Conservation (phyloP, 2,329 filamentous ascomycete species). For the Aureobasidium sp. region DNA sequence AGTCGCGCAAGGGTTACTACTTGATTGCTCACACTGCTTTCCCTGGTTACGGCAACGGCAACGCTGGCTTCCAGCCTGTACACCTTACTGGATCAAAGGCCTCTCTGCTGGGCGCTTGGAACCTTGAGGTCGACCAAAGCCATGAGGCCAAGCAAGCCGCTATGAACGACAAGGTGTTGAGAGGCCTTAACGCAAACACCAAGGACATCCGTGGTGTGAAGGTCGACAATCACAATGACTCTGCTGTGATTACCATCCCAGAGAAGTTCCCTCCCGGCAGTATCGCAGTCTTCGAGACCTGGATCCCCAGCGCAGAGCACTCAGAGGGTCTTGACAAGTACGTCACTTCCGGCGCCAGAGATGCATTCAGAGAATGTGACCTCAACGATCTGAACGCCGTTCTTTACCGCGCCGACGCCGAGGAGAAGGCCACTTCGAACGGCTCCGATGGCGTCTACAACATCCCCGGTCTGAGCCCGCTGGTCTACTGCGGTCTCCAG, state of each 20-base stretch:
- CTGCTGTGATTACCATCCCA: conserved; percentile 72
- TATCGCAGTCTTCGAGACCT: conserved; percentile 92
- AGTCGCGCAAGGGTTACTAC: conserved; percentile 89
- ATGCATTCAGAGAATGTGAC: conserved; percentile 67
- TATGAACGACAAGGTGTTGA: conserved; percentile 63
- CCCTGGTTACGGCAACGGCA: conserved; percentile 79
- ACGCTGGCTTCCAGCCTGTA: conserved; percentile 72
- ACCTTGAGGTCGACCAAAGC: conserved; percentile 76
- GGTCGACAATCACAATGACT: conserved; percentile 63
- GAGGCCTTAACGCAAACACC: conserved; percentile 78
- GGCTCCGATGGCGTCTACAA: conserved; percentile 83
- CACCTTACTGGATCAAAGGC: conserved; percentile 77
- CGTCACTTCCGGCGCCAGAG: conserved; percentile 72
- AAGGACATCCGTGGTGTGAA: conserved; percentile 65
- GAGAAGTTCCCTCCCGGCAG: conserved; percentile 87
- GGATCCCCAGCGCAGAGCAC: conserved; percentile 83
- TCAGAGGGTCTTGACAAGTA: conserved; percentile 76
- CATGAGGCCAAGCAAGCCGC: conserved; percentile 60
- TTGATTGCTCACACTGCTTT: conserved; percentile 94
- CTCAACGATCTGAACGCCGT: conserved; percentile 85
- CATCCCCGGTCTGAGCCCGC: conserved; percentile 73
- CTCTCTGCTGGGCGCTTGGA: conserved; percentile 84
- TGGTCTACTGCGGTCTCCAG: conserved; percentile 94
- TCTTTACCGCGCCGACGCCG: conserved; percentile 83
- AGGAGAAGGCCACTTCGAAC: conserved; percentile 72